phyloP scores from a whole-genome alignment of 805 yeast genomes.

The Hanseniaspora lachancei region DNA sequence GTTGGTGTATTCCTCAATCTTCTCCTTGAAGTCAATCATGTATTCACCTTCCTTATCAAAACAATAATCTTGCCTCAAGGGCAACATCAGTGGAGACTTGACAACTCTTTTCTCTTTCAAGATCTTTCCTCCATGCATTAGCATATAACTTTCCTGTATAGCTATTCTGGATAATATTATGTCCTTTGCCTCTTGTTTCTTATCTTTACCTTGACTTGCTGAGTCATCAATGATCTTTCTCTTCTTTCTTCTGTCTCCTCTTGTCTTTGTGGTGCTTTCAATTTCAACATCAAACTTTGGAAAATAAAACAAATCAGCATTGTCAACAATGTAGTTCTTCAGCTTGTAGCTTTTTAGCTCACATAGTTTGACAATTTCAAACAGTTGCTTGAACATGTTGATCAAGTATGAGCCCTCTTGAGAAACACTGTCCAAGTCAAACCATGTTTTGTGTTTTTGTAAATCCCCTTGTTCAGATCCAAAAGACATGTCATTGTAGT shows the following conservation, averaged over 20 bases:
- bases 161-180: not conserved
- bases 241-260: not conserved
- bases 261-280: slow-evolving; percentile 7
- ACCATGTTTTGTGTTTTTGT: slow-evolving; percentile 8
- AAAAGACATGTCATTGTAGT: slow-evolving; percentile 1
- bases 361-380: slow-evolving; percentile 21
- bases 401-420: not conserved
- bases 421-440: not conserved
- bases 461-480: slow-evolving; percentile 3
- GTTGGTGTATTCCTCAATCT: slow-evolving; percentile 22
- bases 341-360: slow-evolving; percentile 23
- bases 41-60: not conserved
- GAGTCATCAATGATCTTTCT: not conserved
- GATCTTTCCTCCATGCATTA: slow-evolving; percentile 13
- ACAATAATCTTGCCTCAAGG: slow-evolving; percentile 5
- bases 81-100: slow-evolving; percentile 2
- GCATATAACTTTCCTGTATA: slow-evolving; percentile 10
- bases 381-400: slow-evolving; percentile 20
- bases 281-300: slow-evolving; percentile 17
- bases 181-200: not conserved
- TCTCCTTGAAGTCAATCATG: slow-evolving; percentile 22
- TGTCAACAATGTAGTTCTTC: slow-evolving; percentile 22
- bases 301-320: slow-evolving; percentile 22
- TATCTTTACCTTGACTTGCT: not conserved
- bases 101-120: slow-evolving; percentile 3